A percentile compares a stretch with the other conserved stretches of the same genome.
Conservation (phyloP, 1,139 yeast species). For the Yamadazyma triangularis region DNA sequence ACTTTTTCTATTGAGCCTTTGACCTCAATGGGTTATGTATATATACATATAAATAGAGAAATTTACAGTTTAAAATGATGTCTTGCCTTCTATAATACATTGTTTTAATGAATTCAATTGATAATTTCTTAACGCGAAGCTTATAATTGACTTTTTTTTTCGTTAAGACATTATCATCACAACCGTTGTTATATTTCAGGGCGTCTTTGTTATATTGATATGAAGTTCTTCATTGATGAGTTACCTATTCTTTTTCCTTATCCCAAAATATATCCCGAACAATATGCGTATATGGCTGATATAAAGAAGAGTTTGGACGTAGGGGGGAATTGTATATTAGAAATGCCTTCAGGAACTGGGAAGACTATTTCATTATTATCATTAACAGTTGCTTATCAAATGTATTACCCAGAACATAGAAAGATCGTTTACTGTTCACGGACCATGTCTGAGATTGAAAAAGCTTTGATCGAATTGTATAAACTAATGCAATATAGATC, state of each 20-base stretch:
- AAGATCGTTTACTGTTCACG: constrained; percentile 97
- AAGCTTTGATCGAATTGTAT: constrained; percentile 91
- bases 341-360: constrained; percentile 99
- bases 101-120: too few relatives aligned
- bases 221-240: constrained; percentile 88
- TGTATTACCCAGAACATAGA: constrained; percentile 91
- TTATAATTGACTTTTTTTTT: too few relatives aligned
- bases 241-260: constrained; percentile 95
- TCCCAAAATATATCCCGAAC: constrained; percentile 96
- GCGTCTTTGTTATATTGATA: too few relatives aligned
- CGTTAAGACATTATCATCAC: too few relatives aligned
- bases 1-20: too few relatives aligned
- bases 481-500: constrained; percentile 83
- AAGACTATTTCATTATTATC: constrained; percentile 90
- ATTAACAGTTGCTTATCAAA: constrained; percentile 89
- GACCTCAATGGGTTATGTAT: too few relatives aligned
- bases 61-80: too few relatives aligned
- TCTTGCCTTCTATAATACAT: too few relatives aligned
- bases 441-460: constrained; percentile 98
- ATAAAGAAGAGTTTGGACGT: constrained; percentile 90
- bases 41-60: too few relatives aligned
- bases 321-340: constrained; percentile 96
- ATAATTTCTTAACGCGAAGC: too few relatives aligned
- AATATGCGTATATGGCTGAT: constrained; percentile 95
- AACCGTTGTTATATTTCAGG: too few relatives aligned